phyloP scores from a whole-genome alignment of 768 basidiomycete genomes.

The Lactarius hengduanensis region DNA sequence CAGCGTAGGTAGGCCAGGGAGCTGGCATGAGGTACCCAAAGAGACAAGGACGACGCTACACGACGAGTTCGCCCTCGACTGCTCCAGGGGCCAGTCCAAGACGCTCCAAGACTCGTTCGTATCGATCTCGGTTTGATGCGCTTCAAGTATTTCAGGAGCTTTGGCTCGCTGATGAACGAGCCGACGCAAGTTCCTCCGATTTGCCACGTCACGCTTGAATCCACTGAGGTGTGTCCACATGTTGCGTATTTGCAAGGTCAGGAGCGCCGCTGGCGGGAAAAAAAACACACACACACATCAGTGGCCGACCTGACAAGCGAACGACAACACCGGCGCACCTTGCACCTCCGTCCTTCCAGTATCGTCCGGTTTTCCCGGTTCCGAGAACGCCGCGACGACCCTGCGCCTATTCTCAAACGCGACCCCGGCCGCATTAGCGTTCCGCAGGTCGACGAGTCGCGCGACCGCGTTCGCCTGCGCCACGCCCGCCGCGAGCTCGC shows the following conservation, averaged over 20 bases:
- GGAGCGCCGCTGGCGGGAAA: conserved; percentile 63
- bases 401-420: conserved; percentile 82
- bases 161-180: conserved; percentile 84
- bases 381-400: conserved; percentile 78
- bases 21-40: not conserved
- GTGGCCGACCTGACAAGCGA: conserved; percentile 7
- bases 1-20: no score
- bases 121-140: conserved; percentile 61
- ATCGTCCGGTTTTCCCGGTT: conserved; percentile 62
- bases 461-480: conserved; percentile 58
- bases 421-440: conserved; percentile 85
- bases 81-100: conserved; percentile 75
- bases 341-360: conserved; percentile 88
- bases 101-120: conserved; percentile 66
- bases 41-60: conserved; percentile 44
- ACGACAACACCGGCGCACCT: conserved; percentile 50
- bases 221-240: conserved; percentile 70
- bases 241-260: conserved; percentile 84
- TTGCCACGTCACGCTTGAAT: conserved; percentile 73
- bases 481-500: conserved; percentile 39
- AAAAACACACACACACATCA: not conserved
- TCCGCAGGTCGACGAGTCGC: conserved; percentile 75
- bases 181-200: conserved; percentile 69
- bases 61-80: conserved; percentile 88
- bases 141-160: conserved; percentile 77